These are phyloP conservation scores for Hypoxylon subgilvum DNA, from an alignment of 495 filamentous ascomycete genomes.

Conservation along the genomic window DNA sequence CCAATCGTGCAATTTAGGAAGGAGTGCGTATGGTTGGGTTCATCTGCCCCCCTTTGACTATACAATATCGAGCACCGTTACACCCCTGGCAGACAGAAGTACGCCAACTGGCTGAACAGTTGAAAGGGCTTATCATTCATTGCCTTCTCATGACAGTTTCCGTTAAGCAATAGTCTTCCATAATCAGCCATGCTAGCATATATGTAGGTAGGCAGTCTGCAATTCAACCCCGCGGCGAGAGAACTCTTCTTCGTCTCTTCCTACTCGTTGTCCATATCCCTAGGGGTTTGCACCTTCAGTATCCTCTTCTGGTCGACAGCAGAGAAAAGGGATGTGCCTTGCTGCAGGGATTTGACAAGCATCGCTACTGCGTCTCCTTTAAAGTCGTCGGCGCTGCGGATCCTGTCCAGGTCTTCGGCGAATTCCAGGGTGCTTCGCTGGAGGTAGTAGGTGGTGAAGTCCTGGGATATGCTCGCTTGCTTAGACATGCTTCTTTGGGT, in stretches of 20 bases:
- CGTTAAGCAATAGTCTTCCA: no score
- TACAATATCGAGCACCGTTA: no score
- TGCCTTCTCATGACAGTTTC: no score
- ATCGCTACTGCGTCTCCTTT: conserved; percentile 64
- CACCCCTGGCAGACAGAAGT: no score
- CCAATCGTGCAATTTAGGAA: no score
- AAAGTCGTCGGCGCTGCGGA: conserved; percentile 72
- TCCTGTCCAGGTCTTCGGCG: conserved; percentile 71
- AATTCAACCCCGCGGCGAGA: no score
- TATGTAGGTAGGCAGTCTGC: no score
- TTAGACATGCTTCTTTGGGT: conserved; percentile 25
- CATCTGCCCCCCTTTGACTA: no score
- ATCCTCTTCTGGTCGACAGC: conserved; percentile 52
- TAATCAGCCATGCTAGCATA: no score
- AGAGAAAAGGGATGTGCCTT: conserved; percentile 60
- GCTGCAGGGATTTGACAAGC: conserved; percentile 68
- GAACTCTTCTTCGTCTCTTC: background rate
- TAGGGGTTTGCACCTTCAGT: conserved; percentile 26
- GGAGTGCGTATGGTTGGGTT: no score
- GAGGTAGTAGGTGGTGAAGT: conserved; percentile 71
- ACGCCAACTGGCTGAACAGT: no score
- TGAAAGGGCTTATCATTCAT: no score
- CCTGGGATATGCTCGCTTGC: conserved; percentile 35
- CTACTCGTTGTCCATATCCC: conserved; percentile 1
- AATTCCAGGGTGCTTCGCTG: conserved; percentile 69